A percentile compares a stretch with the other conserved stretches of the same genome.
phyloP scores from a whole-genome alignment of 2,329 filamentous ascomycete genomes.

The Biscogniauxia mediterranea region DNA sequence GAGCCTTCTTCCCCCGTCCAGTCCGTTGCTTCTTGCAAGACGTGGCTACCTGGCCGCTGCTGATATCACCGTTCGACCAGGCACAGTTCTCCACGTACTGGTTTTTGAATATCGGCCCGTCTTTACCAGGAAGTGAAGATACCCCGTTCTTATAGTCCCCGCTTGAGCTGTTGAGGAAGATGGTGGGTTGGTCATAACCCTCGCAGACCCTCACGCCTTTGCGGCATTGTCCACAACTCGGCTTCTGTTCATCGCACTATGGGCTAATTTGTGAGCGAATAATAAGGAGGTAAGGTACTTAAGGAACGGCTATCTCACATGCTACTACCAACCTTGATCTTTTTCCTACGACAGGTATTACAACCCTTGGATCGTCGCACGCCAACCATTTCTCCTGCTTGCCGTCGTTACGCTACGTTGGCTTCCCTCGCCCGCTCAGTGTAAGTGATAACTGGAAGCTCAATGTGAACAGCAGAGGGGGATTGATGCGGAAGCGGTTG shows the following conservation, averaged over 20 bases:
- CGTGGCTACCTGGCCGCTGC: not conserved
- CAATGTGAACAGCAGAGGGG: no score
- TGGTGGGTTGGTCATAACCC: conserved; percentile 13
- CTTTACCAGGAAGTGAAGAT: not conserved
- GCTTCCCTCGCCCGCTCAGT: not conserved
- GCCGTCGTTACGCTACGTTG: not conserved
- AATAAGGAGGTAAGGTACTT: not conserved
- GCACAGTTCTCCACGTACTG: not conserved
- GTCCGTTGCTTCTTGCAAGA: not conserved
- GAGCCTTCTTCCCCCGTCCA: not conserved
- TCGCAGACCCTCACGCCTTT: conserved; percentile 20
- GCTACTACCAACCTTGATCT: conserved; percentile 18
- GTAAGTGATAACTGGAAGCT: not conserved
- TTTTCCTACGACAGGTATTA: conserved; percentile 20
- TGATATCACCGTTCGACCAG: conserved; percentile 4
- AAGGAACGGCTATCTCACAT: no score
- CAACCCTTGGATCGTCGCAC: conserved; percentile 21
- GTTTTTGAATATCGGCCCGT: conserved; percentile 2
- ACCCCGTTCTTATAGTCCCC: conserved; percentile 5
- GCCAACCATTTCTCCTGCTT: conserved; percentile 15
- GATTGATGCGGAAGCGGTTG: not conserved
- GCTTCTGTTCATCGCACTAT: conserved; percentile 21
- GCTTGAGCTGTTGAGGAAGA: conserved; percentile 18
- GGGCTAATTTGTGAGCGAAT: not conserved
- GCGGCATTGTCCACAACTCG: conserved; percentile 20